phyloP scores from a whole-genome alignment of 129 eudicot genomes.

The Helichrysum umbraculigerum region DNA sequence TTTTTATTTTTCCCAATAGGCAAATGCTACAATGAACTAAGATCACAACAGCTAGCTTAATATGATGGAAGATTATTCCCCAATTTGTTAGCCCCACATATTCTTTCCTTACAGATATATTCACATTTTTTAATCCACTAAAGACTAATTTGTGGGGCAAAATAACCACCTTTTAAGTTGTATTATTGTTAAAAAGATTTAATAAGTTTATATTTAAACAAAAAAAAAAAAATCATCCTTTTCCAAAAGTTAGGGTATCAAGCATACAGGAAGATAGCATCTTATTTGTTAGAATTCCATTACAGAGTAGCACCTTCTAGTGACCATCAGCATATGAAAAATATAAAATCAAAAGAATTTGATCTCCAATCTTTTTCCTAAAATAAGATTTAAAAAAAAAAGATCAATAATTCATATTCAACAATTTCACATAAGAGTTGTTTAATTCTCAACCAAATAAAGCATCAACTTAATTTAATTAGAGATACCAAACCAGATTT shows the following conservation, averaged over 20 bases:
- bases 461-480: too few relatives aligned
- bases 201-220: neutral
- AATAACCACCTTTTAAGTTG: constrained; percentile 15
- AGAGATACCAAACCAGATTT: too few relatives aligned
- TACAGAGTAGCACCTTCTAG: constrained; percentile 29
- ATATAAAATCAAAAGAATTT: neutral
- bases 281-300: constrained; percentile 16
- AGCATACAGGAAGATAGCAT: constrained; percentile 20
- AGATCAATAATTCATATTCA: too few relatives aligned
- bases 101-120: constrained; percentile 8
- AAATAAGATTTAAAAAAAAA: too few relatives aligned
- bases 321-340: constrained; percentile 12
- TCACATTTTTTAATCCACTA: constrained; percentile 16
- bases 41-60: constrained; percentile 24
- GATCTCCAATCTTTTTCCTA: too few relatives aligned
- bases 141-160: constrained; percentile 31
- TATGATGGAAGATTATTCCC: constrained; percentile 14
- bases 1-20: constrained; percentile 20
- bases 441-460: too few relatives aligned
- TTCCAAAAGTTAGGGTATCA: constrained; percentile 27
- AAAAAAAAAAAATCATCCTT: constrained; percentile 25
- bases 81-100: constrained; percentile 19
- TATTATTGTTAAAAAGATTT: neutral
- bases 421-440: too few relatives aligned
- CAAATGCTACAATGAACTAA: constrained; percentile 23